Evolutionary conservation across 1,139 yeast genomes (phyloP), one percentile per base, ranked within the genome.

Genomic region (Tardiomyces depauwii): DNA sequence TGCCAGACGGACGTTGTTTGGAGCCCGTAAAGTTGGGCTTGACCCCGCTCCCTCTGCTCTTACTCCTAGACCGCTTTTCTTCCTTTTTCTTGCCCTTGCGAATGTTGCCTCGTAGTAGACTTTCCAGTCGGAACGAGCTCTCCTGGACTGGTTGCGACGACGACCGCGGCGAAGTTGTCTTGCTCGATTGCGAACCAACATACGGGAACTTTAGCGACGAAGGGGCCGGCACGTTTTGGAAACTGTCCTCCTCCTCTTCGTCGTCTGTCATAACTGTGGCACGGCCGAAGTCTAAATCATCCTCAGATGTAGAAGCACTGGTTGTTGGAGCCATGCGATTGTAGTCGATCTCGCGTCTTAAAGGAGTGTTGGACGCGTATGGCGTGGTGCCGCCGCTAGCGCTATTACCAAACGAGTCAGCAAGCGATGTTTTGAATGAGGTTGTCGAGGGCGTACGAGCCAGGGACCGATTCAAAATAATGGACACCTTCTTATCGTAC

Each of bases 401-500:
- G 13, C 32, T 28, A 13, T 53, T 58, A 13, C 58, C 60, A 50
- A 62, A 63, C 1, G 68, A 60, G 42, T 66, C 70, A 0, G 66
- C 88, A 55, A 85, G 68, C 30, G 84, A 76, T 9, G 82, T 80
- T 58, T 81, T 80, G 68, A 85, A 86, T 2, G 93, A 82, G 1
- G 85, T 70, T 44, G 79, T 80, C 1, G 94, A 82, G 18, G 85
- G 80, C 0, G 88, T 80, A 51, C 89, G 67, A 1, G 87, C 87
- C 60, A 85, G 71, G 51, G 88, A 82, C 51, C 83, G 71, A 59
- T 83, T 83, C 58, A 85, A 69, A 46, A 85, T 82, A 14, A 79
- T 77, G 16, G 86, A 81, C 2, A 82, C 94, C 64, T 82, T 82
- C 62, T 80, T 83, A 61, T 81, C 95, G 61, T 82, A 86, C 1